These are phyloP conservation scores for Paragyromitra xinjiangensis DNA, from an alignment of 495 filamentous ascomycete species.

Conservation along the genomic window DNA sequence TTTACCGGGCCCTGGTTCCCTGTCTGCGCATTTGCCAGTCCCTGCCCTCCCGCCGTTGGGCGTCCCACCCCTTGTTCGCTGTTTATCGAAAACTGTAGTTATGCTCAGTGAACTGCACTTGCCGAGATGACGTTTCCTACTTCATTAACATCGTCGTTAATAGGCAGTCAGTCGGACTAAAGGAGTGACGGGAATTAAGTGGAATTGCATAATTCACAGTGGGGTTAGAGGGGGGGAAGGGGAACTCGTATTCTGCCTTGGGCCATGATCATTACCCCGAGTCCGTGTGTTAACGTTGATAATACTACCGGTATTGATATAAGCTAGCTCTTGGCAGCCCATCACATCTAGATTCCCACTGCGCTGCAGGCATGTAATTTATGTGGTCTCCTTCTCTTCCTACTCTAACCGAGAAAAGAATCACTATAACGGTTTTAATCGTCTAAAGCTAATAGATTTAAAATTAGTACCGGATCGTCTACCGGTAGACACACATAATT, in stretches of 20 bases:
- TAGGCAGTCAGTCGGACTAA: slow-evolving; percentile 4
- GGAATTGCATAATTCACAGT: slow-evolving; percentile 4
- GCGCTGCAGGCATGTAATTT: neutral
- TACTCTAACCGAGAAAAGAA: slow-evolving; percentile 9
- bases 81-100: slow-evolving; percentile 57
- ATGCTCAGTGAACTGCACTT: slow-evolving; percentile 43
- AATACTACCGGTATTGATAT: slow-evolving; percentile 26
- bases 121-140: slow-evolving; percentile 49
- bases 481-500: slow-evolving; percentile 2
- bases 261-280: slow-evolving; percentile 29
- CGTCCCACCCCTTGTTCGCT: slow-evolving; percentile 33
- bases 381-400: neutral
- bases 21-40: slow-evolving; percentile 51
- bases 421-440: neutral
- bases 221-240: neutral
- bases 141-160: neutral
- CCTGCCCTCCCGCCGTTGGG: slow-evolving; percentile 52
- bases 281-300: neutral
- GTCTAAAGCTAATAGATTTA: slow-evolving; percentile 21
- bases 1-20: slow-evolving; percentile 52
- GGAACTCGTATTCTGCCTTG: neutral
- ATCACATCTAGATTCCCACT: slow-evolving; percentile 1
- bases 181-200: slow-evolving; percentile 1
- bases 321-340: slow-evolving; percentile 24
- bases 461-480: slow-evolving; percentile 35